Conservation (phyloP, 495 filamentous ascomycete genomes). For the Neurospora pannonica region DNA sequence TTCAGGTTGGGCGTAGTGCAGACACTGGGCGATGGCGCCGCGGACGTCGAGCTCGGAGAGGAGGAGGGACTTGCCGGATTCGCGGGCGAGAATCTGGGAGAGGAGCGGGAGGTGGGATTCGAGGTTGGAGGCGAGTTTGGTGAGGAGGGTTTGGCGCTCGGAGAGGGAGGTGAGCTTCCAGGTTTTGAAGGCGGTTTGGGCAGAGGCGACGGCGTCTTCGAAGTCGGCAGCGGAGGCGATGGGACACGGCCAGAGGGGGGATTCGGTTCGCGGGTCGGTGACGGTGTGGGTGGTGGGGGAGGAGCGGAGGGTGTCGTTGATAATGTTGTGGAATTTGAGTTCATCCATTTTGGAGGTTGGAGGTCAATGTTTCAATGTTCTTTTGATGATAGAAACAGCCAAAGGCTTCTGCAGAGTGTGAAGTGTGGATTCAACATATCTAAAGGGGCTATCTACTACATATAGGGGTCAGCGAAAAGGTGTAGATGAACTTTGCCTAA, state of each 20-base stretch:
- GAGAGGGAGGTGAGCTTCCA: constrained; percentile 34
- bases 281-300: constrained; percentile 28
- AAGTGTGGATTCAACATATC: not conserved
- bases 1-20: not conserved
- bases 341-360: not conserved
- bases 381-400: not conserved
- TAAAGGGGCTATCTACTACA: not conserved
- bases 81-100: constrained; percentile 22
- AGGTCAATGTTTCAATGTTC: no score
- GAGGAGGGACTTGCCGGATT: not conserved
- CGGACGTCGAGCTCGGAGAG: constrained; percentile 17
- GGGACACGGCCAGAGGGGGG: constrained; percentile 37
- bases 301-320: constrained; percentile 33
- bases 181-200: constrained; percentile 32
- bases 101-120: constrained; percentile 26
- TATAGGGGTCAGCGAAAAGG: not conserved
- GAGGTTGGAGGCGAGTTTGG: constrained; percentile 38
- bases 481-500: not conserved
- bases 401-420: not conserved
- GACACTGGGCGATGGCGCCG: constrained; percentile 15
- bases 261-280: constrained; percentile 38
- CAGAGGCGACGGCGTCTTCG: constrained; percentile 40
- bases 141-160: constrained; percentile 46
- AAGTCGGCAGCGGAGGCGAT: constrained; percentile 35
- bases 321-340: constrained; percentile 31